Conservation (phyloP, 78 protist genomes). For the Emiliania huxleyi region DNA sequence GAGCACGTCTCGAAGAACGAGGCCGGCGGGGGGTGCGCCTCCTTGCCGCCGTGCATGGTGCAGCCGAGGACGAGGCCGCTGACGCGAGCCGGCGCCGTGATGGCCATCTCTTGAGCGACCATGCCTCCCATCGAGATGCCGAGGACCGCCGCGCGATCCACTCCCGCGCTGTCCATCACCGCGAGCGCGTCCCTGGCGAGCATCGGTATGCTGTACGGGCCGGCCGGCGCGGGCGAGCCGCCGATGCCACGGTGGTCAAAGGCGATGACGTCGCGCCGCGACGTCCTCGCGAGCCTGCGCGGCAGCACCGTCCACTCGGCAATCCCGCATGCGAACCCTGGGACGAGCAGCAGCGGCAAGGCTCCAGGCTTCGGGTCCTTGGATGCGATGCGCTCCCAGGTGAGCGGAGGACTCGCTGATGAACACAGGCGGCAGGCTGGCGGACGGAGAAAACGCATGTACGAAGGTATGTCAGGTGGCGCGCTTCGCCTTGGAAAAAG, state of each 20-base stretch:
- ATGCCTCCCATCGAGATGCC: constrained; percentile 4
- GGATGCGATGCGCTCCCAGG: no score
- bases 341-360: constrained; percentile 3
- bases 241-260: constrained; percentile 15
- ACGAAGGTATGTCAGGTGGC: no score
- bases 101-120: neutral
- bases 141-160: neutral
- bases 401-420: no score
- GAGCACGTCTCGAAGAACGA: neutral
- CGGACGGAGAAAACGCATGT: no score
- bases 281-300: neutral
- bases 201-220: neutral
- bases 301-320: neutral
- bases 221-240: neutral
- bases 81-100: neutral
- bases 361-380: no score
- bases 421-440: no score
- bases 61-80: neutral
- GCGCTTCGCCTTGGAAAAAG: no score
- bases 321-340: neutral
- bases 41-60: neutral
- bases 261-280: neutral
- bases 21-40: neutral
- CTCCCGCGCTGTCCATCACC: neutral
- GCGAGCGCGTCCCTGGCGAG: neutral